Base-by-base conservation (phyloP, 257 asterid genomes). In the Nicotiana noctiflora region DNA sequence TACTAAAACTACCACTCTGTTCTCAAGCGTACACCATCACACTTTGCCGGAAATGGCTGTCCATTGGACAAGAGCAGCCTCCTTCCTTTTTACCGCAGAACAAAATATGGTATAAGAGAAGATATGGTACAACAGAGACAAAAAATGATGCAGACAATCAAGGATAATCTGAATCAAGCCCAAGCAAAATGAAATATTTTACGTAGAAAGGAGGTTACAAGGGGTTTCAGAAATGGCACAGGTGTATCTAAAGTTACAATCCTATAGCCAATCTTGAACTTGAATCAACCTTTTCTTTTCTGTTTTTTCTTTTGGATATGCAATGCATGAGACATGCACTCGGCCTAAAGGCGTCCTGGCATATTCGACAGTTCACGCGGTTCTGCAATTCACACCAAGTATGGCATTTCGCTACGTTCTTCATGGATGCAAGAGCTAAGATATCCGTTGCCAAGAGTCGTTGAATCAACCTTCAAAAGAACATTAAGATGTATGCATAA, bases 361-460 rank as follows among this genome's bases (percentile, higher is more conserved):
- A 40, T 37, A 78, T 25, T 78, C 86, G 34, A 83, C 75, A 79
- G 81, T 80, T 80, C 84, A 74, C 84, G 21, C 31, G 79, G 75
- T 83, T 83, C 75, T 83, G 52, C 82, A 80, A 65, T 80, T 80
- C 86, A 84, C 86, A 84, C 86, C 84, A 76, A 81, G 80, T 76
- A 84, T 81, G 72, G 84, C 76, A 66, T 80, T 81, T 76, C 12
- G 56, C 84, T 81, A 81, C 62, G 63, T 76, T 84, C 76, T 81
- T 75, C 81, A 75, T 81, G 49, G 81, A 81, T 81, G 77, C 51
- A 4, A 75, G 81, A 81, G 81, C 46, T 17, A 65, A 81, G 84
- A 81, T 61, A 81, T 81, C 57, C 46, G 65, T 81, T 81, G 59
- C 57, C 49, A 19, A 81, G 81, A 81, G 66, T 81, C 81, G 37